These are phyloP conservation scores for Trametes versicolor DNA, from an alignment of 1,284 basidiomycete genomes.

Conservation along the genomic window DNA sequence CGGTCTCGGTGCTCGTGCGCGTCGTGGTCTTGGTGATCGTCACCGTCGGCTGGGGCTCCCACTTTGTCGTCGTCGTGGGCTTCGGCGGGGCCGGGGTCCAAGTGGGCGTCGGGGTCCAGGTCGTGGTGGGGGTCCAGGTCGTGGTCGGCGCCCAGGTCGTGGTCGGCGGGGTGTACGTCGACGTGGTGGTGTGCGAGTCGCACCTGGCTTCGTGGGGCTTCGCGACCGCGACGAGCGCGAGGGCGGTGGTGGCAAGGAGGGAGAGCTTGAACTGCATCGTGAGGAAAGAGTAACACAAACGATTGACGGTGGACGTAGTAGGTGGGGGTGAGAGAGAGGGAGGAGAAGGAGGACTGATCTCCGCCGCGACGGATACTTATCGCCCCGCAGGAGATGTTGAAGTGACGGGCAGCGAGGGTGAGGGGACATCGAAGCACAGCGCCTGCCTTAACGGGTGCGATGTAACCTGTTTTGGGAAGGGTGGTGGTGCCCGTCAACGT, in stretches of 20 bases:
- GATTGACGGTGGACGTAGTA: neutral
- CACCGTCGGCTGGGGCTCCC: conserved; percentile 17
- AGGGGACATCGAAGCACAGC: conserved; percentile 9
- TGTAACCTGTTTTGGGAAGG: neutral
- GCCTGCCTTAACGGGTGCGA: conserved; percentile 10
- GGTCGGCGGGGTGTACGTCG: conserved; percentile 8
- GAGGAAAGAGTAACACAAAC: neutral
- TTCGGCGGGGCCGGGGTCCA: conserved; percentile 1
- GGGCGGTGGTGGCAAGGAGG: conserved; percentile 19
- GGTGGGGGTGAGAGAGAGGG: neutral
- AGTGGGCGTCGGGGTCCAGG: neutral
- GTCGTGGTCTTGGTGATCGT: conserved; percentile 19
- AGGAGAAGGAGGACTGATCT: neutral
- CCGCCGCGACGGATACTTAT: neutral
- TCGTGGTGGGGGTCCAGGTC: conserved; percentile 1
- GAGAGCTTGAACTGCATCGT: conserved; percentile 24
- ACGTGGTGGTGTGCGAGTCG: conserved; percentile 17
- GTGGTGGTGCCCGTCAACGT: neutral
- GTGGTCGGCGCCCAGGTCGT: conserved; percentile 8
- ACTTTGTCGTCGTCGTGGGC: conserved; percentile 14
- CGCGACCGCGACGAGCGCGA: conserved; percentile 24
- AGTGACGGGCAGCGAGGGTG: neutral
- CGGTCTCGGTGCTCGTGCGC: conserved; percentile 6
- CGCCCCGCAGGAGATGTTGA: neutral
- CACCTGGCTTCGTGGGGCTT: conserved; percentile 15